Evolutionary conservation across 2,329 filamentous ascomycete species (phyloP), one percentile per base, ranked within the genome.

Genomic region (Alternaria gaisen): DNA sequence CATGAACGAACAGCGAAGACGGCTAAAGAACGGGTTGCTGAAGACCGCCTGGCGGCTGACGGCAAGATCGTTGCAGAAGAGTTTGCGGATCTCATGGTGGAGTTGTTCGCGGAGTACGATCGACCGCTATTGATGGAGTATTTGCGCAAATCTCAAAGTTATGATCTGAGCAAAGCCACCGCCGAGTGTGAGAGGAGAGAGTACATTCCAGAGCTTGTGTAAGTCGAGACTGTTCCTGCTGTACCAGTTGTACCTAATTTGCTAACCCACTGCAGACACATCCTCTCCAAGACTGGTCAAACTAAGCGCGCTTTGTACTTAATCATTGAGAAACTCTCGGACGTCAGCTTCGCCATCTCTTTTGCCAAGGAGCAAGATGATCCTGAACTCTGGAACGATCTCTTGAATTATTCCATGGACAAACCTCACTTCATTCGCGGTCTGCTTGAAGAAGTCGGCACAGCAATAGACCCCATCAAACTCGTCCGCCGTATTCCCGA

Each of bases 351-450:
- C 68, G 95, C 95, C 9, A 99, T 99, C 68, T 87, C 90, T 1
- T 99, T 99, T 72, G 94, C 93, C 55, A 97, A 97, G 77, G 90
- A 94, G 63, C 93, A 98, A 74, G 90, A 95, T 65, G 94, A 97
- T 71, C 89, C 90, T 0, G 94, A 97, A 69, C 85, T 99, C 0
- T 99, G 95, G 95, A 91, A 97, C 66, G 94, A 98, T 72, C 84
- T 99, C 8, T 86, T 99, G 6, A 89, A 94, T 69, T 98, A 98
- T 78, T 94, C 91, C 62, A 98, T 99, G 95, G 93, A 97, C 80
- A 97, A 97, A 74, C 95, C 95, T 1, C 88, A 88, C 41, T 99
- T 99, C 80, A 98, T 99, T 68, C 90, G 92, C 12, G 94, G 92
- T 0, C 83, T 99, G 4, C 87, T 99, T 0, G 93, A 97, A 72